These are phyloP conservation scores for Colletotrichum lini DNA, from an alignment of 2,329 filamentous ascomycete species.

Conservation along the genomic window DNA sequence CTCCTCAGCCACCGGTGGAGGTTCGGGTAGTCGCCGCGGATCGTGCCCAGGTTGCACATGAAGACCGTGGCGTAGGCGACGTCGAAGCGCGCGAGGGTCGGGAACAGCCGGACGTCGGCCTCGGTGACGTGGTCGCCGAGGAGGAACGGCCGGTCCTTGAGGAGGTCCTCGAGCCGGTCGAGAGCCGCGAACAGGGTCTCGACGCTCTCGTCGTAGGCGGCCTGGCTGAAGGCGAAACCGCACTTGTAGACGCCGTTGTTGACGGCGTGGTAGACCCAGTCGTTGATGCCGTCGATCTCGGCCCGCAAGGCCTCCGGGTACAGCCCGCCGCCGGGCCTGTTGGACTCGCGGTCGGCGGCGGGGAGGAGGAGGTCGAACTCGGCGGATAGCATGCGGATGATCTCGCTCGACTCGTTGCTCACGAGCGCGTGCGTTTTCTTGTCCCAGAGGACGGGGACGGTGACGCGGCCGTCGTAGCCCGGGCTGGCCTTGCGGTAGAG, in stretches of 20 bases:
- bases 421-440: slow-evolving; percentile 79
- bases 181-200: slow-evolving; percentile 73
- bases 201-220: slow-evolving; percentile 75
- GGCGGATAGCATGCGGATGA: slow-evolving; percentile 86
- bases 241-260: slow-evolving; percentile 68
- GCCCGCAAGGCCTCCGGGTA: slow-evolving; percentile 66
- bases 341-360: slow-evolving; percentile 65
- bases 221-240: slow-evolving; percentile 77
- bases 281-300: slow-evolving; percentile 76
- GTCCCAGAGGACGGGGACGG: slow-evolving; percentile 81
- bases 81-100: slow-evolving; percentile 78
- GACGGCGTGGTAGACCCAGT: slow-evolving; percentile 73
- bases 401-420: slow-evolving; percentile 87
- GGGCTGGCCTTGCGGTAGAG: slow-evolving; percentile 79
- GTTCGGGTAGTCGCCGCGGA: slow-evolving; percentile 75
- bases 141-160: slow-evolving; percentile 69
- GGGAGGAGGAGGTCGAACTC: slow-evolving; percentile 77
- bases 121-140: slow-evolving; percentile 77
- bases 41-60: slow-evolving; percentile 74
- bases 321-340: slow-evolving; percentile 66
- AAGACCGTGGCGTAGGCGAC: slow-evolving; percentile 78
- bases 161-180: slow-evolving; percentile 73
- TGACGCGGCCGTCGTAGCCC: slow-evolving; percentile 78
- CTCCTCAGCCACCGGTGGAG: slow-evolving; percentile 78
- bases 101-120: slow-evolving; percentile 77